Percentiles rank a stretch among this genome's conserved stretches.
Evolutionary conservation across 768 basidiomycete genomes (phyloP).

Genomic region (Gloeostereum incarnatum): DNA sequence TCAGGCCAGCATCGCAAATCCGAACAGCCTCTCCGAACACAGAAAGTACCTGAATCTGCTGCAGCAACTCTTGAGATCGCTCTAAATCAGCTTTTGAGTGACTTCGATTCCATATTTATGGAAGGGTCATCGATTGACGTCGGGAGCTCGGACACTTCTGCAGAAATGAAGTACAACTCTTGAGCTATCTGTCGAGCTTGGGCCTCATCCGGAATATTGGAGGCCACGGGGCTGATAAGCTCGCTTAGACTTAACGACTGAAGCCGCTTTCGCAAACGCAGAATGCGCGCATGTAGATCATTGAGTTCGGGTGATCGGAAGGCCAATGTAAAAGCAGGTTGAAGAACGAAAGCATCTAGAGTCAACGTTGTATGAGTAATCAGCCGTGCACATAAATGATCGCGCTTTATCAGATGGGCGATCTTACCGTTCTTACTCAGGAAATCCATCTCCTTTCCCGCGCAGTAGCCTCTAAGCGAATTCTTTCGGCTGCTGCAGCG

Average conservation of each 20-base stretch:
- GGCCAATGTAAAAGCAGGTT: neutral
- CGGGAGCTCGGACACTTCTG: slow-evolving; percentile 40
- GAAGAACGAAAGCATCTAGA: too few species aligned
- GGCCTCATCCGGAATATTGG: slow-evolving; percentile 31
- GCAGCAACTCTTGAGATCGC: slow-evolving; percentile 35
- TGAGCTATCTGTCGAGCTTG: slow-evolving; percentile 36
- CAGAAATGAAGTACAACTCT: slow-evolving; percentile 33
- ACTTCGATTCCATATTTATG: slow-evolving; percentile 50
- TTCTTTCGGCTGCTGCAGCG: too few species aligned
- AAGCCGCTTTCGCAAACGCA: slow-evolving; percentile 51
- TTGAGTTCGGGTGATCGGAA: slow-evolving; percentile 28
- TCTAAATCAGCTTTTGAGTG: slow-evolving; percentile 53
- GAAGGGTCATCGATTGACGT: slow-evolving; percentile 24
- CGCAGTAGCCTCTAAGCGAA: too few species aligned
- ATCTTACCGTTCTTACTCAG: too few species aligned
- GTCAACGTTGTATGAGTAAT: too few species aligned
- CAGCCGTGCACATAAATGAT: too few species aligned
- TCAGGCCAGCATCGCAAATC: slow-evolving; percentile 65
- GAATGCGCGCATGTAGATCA: slow-evolving; percentile 40
- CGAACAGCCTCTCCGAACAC: slow-evolving; percentile 39
- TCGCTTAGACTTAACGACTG: slow-evolving; percentile 51
- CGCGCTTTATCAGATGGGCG: too few species aligned
- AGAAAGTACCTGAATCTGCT: slow-evolving; percentile 44
- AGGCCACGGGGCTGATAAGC: slow-evolving; percentile 31
- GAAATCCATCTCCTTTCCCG: too few species aligned